A percentile compares a stretch with the other conserved stretches of the same genome.
Evolutionary conservation across 2,329 filamentous ascomycete species (phyloP).

Genomic region (Tolypocladium cylindrosporum): DNA sequence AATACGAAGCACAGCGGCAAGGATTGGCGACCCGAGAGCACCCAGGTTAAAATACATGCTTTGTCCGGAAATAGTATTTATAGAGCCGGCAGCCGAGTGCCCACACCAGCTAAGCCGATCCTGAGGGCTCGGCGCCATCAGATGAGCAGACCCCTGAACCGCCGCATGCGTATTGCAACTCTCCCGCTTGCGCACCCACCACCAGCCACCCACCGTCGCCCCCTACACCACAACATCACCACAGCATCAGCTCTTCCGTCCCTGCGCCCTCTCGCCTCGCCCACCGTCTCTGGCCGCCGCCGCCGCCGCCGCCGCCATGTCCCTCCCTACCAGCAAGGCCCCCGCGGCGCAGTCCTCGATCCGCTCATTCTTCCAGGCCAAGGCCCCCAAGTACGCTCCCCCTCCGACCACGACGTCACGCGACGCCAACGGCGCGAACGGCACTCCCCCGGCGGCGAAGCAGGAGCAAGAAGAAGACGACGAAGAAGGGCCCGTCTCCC

Average conservation of each 20-base stretch:
- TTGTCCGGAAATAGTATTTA: neutral
- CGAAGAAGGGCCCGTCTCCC: neutral
- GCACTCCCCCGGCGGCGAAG: slow-evolving; percentile 12
- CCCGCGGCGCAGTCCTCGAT: slow-evolving; percentile 42
- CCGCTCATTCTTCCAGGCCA: slow-evolving; percentile 50
- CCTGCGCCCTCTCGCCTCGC: neutral
- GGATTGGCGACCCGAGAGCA: neutral
- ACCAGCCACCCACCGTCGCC: neutral
- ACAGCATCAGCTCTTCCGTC: neutral
- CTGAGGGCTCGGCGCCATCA: neutral
- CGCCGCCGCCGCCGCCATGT: slow-evolving; percentile 19
- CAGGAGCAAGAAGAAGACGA: slow-evolving; percentile 2
- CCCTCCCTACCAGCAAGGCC: slow-evolving; percentile 26
- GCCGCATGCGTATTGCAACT: neutral
- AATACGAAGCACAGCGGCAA: neutral
- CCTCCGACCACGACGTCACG: slow-evolving; percentile 19
- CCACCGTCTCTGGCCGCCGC: neutral
- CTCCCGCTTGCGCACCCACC: neutral
- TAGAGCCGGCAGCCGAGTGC: neutral
- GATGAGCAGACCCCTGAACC: neutral
- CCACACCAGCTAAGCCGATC: neutral
- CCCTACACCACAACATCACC: neutral
- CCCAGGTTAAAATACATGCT: neutral
- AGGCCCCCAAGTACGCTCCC: slow-evolving; percentile 27
- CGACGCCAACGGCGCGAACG: slow-evolving; percentile 14